A percentile compares a stretch with the other conserved stretches of the same genome.
These are phyloP conservation scores for Globisporangium splendens DNA, from an alignment of 352 stramenopile species.

Conservation along the genomic window DNA sequence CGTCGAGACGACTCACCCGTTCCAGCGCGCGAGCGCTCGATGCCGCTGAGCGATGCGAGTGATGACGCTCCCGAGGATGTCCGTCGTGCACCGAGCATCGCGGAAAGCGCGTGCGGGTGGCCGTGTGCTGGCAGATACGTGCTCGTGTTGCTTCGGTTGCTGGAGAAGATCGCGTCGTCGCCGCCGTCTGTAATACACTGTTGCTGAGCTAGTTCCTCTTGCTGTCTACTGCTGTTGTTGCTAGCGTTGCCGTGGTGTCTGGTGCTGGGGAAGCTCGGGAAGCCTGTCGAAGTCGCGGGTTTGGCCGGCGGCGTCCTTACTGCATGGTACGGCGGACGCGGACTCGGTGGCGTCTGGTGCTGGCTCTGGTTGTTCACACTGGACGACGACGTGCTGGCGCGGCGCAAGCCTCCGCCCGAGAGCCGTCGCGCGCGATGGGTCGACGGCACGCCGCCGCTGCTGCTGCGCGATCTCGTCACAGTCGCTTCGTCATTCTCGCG, in stretches of 20 bases:
- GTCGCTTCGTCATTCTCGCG: too few relatives aligned
- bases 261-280: too few relatives aligned
- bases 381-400: not conserved
- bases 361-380: not conserved
- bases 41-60: not conserved
- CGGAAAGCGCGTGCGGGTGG: conserved; percentile 44
- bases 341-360: not conserved
- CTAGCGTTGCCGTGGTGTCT: not conserved
- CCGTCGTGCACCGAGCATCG: conserved; percentile 29
- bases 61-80: too few relatives aligned
- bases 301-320: conserved; percentile 23
- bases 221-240: conserved; percentile 3
- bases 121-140: conserved; percentile 18
- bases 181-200: not conserved
- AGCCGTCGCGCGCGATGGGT: too few relatives aligned
- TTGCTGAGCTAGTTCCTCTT: conserved; percentile 19
- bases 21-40: conserved; percentile 3
- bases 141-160: not conserved
- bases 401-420: too few relatives aligned
- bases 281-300: too few relatives aligned
- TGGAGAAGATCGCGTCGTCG: not conserved
- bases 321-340: conserved; percentile 24
- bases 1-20: not conserved
- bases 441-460: too few relatives aligned
- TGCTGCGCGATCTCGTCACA: too few relatives aligned